Evolutionary conservation across 2,329 filamentous ascomycete species (phyloP), one percentile per base, ranked within the genome.

Genomic region (Ophiostoma novo-ulmi): DNA sequence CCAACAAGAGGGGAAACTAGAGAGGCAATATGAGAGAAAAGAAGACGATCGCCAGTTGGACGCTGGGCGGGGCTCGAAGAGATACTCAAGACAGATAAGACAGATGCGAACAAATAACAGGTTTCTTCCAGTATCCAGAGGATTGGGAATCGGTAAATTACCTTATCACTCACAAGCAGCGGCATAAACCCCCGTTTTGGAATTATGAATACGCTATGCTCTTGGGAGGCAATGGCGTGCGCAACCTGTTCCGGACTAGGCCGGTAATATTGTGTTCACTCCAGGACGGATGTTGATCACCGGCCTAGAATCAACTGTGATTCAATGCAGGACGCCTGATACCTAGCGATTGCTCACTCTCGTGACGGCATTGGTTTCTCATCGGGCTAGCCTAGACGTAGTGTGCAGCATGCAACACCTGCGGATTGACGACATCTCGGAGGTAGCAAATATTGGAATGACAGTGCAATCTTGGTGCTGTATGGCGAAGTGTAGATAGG

Each of bases 151-250:
- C 6, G 38, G 44, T 20, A 48, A 20, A 48, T 20, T 20, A 13
- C 41, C 41, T 44, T 20, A 6, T n/a, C 38, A 39, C 38, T 39
- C 38, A 20, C 44, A 20, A 48, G 17, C 44, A 5, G 44, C 44
- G 14, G 20, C 44, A 48, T 48, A 17, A 20, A 48, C 2, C 14
- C 13, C 14, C 41, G 41, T 44, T 14, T 44, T 13, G 41, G 14
- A 44, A 44, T 14, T 44, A 44, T 17, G 5, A 61, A 61, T 35
- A 14, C 55, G 55, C 26, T 26, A 61, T 61, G 55, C 17, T 35
- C 55, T 35, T 63, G 58, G 11, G 3, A n/a, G 35, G 31, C 61
- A n/a, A 64, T 64, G 61, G 61, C 61, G 61, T 64, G 61, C 61
- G 26, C 61, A n/a, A 35, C 17, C 61, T 38, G 31, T 36, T 64